Evolutionary conservation across 140 eudicot genomes (phyloP).

Genomic region (Cichorium intybus): DNA sequence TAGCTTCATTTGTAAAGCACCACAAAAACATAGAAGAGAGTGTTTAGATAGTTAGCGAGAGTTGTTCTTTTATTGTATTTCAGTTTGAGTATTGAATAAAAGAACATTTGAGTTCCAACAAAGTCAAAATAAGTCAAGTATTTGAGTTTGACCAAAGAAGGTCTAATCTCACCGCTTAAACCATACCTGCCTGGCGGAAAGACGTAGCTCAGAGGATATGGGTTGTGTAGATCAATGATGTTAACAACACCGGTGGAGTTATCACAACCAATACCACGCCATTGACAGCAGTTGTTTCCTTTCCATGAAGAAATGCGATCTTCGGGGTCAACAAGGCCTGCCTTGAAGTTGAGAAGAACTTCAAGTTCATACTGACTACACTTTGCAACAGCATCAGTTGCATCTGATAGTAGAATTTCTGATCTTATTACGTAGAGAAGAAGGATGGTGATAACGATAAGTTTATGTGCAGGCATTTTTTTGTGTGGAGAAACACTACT

Average conservation of each 20-base stretch:
- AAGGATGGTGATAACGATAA: not conserved
- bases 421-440: not conserved
- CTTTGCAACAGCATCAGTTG: not conserved
- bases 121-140: constrained; percentile 35
- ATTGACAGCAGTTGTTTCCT: constrained; percentile 39
- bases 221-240: constrained; percentile 39
- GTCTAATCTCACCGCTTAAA: constrained; percentile 48
- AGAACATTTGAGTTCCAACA: too few relatives aligned
- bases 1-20: too few relatives aligned
- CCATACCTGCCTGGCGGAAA: constrained; percentile 29
- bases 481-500: not conserved
- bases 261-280: constrained; percentile 45
- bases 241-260: constrained; percentile 34
- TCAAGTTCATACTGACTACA: constrained; percentile 30
- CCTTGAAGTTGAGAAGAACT: constrained; percentile 40
- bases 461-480: not conserved
- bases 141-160: constrained; percentile 37
- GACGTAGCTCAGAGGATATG: constrained; percentile 19
- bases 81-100: too few relatives aligned
- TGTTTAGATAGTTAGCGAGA: too few relatives aligned
- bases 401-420: not conserved
- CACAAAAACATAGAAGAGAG: too few relatives aligned
- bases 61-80: too few relatives aligned
- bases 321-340: constrained; percentile 42
- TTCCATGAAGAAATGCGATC: constrained; percentile 47